Conservation (phyloP, 139 green algal species). For the Protoeuglena noctilucae region DNA sequence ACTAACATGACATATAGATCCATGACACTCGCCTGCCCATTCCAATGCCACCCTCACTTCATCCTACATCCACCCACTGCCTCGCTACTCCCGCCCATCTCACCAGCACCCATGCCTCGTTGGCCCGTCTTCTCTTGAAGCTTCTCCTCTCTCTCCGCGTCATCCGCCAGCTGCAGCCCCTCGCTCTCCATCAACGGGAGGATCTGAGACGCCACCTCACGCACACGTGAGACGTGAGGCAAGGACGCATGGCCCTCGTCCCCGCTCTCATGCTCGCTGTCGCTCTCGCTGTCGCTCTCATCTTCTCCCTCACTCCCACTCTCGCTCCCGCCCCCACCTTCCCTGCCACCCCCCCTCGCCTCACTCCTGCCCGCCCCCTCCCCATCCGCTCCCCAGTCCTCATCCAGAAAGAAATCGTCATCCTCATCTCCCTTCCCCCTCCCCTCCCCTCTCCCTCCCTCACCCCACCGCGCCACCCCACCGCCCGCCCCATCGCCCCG, state of each 20-base stretch:
- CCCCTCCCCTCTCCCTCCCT: background rate
- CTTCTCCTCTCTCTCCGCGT: slow-evolving; percentile 1
- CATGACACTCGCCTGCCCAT: too few relatives aligned
- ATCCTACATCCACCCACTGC: too few relatives aligned
- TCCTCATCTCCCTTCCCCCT: background rate
- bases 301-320: background rate
- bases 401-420: background rate
- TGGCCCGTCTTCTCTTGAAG: background rate
- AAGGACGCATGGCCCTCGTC: too few relatives aligned
- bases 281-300: background rate
- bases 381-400: background rate
- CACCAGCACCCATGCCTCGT: background rate
- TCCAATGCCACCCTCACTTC: too few relatives aligned
- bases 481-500: background rate
- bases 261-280: background rate
- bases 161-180: background rate
- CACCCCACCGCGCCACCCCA: background rate
- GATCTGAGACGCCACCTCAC: too few relatives aligned
- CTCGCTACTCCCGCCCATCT: background rate
- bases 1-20: too few relatives aligned
- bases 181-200: too few relatives aligned
- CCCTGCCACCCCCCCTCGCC: background rate
- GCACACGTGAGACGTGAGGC: too few relatives aligned
- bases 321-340: slow-evolving; percentile 3
- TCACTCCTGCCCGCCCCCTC: background rate